Conservation (phyloP, 768 basidiomycete species). For the Cubamyces lactineus region DNA sequence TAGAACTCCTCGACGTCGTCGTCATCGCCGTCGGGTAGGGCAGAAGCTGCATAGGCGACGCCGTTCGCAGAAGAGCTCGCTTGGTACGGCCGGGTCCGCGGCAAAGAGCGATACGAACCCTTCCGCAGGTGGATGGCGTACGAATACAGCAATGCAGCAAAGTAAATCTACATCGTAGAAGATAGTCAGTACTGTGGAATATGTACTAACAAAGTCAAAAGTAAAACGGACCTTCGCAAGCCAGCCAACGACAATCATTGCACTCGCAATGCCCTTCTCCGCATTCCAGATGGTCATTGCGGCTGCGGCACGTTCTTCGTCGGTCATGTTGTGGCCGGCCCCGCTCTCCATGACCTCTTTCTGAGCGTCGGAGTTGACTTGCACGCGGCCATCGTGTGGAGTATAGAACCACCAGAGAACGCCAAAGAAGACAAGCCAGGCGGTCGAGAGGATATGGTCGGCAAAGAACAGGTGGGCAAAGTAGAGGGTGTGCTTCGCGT, state of each 20-base stretch:
- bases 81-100: slow-evolving; percentile 40
- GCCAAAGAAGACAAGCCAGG: slow-evolving; percentile 93
- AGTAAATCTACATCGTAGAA: slow-evolving; percentile 69
- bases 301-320: slow-evolving; percentile 66
- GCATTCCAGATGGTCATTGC: slow-evolving; percentile 87
- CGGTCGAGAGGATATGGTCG: slow-evolving; percentile 88
- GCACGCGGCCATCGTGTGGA: slow-evolving; percentile 86
- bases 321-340: slow-evolving; percentile 56
- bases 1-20: slow-evolving; percentile 72
- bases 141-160: slow-evolving; percentile 88
- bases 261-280: slow-evolving; percentile 82
- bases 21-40: slow-evolving; percentile 50
- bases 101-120: slow-evolving; percentile 85
- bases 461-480: slow-evolving; percentile 92
- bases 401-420: slow-evolving; percentile 90
- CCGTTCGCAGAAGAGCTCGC: slow-evolving; percentile 23
- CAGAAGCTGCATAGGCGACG: slow-evolving; percentile 10
- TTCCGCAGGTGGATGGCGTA: slow-evolving; percentile 91
- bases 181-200: neutral
- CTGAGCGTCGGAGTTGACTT: slow-evolving; percentile 87
- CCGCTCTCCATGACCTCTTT: slow-evolving; percentile 73
- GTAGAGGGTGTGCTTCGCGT: slow-evolving; percentile 79
- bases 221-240: slow-evolving; percentile 70
- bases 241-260: slow-evolving; percentile 85
- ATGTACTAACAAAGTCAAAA: no score